Evolutionary conservation across 495 filamentous ascomycete species (phyloP).

Genomic region (Talaromyces adpressus): DNA sequence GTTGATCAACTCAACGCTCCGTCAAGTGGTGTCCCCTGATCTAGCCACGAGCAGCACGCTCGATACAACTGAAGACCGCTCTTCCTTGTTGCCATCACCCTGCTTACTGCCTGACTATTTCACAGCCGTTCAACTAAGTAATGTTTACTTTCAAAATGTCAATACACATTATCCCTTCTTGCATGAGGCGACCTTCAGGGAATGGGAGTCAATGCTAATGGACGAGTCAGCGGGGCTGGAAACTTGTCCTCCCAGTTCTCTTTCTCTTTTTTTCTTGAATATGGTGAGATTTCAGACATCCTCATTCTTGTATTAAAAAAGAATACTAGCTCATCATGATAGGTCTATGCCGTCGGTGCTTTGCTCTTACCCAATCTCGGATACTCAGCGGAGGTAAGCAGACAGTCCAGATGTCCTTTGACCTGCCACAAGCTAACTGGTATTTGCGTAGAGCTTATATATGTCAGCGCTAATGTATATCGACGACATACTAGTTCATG

Average conservation of each 20-base stretch:
- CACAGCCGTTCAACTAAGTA: conserved; percentile 2
- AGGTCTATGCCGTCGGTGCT: conserved; percentile 16
- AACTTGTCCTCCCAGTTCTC: background rate
- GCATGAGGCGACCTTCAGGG: conserved; percentile 14
- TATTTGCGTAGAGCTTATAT: background rate
- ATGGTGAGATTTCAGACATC: conserved; percentile 6
- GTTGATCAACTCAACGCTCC: background rate
- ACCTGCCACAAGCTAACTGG: background rate
- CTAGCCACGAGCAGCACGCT: background rate
- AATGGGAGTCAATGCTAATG: background rate
- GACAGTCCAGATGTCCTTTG: background rate
- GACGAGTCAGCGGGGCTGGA: background rate
- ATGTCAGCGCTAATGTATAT: conserved; percentile 7
- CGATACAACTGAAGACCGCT: background rate
- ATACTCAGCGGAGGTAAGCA: background rate
- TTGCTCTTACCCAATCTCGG: conserved; percentile 10
- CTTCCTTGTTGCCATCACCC: conserved; percentile 4
- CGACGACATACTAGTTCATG: conserved; percentile 8
- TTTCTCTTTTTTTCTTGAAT: conserved; percentile 11
- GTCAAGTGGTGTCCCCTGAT: background rate
- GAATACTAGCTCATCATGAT: background rate
- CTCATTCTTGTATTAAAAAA: background rate
- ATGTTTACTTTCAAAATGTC: conserved; percentile 14
- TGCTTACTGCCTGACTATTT: conserved; percentile 8
- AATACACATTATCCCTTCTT: conserved; percentile 16